Evolutionary conservation across 108 stramenopile species (phyloP), one percentile per base, ranked within the genome.

Genomic region (Fistulifera solaris): DNA sequence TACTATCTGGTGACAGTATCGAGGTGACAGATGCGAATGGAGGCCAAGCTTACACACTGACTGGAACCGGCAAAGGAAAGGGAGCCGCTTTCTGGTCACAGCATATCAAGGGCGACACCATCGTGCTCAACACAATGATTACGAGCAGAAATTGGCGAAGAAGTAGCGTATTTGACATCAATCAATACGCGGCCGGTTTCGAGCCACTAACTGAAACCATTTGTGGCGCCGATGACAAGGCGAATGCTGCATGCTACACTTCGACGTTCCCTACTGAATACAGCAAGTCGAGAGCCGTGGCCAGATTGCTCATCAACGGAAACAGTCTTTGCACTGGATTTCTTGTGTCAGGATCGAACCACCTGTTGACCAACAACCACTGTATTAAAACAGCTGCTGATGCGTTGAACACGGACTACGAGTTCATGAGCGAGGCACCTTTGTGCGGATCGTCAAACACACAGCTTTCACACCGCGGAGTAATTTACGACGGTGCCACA

Each of bases 301-400:
- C 52, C 6, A 22, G 52, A 24, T 39, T 53, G 27, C 10, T 38
- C 7, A 53, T 53, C 10, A 53, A 53, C 26, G 52, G 52, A 53
- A 18, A 28, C 27, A 39, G 52, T 10, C 35, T 39, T 7, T 53
- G 52, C 52, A 53, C 52, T 6, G 52, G 52, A 7, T 53, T 28
- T 19, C 52, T 53, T 10, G 52, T 53, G 52, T 22, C 24, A 24
- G 21, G 18, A 27, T 18, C 52, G 24, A 27, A 39, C 26, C 26
- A 38, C 35, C 10, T 53, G 17, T 24, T 53, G 27, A 53, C 52
- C 7, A 53, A 53, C 39, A 19, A 53, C 6, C 52, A 53, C 23
- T 53, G 52, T 24, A 53, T 53, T 24, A 24, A 3, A 26, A 26
- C 6, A 3, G 24, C 19, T 6, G 3, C 24, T 19, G 52, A 53